Conservation (phyloP, 2,329 filamentous ascomycete species). For the Metarhizium guizhouense region DNA sequence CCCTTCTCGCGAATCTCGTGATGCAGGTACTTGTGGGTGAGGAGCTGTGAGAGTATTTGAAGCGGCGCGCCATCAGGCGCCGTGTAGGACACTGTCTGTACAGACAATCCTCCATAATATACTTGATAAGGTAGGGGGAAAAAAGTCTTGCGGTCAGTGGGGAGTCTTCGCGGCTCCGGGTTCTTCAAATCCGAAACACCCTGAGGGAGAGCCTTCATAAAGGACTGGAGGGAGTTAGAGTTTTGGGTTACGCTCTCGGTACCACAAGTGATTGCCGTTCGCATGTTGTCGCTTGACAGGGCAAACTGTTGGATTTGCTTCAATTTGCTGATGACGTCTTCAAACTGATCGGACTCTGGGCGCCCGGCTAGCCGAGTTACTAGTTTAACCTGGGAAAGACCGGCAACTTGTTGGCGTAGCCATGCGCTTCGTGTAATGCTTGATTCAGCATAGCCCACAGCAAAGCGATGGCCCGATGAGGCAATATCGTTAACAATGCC, state of each 20-base stretch:
- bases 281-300: constrained; percentile 59
- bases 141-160: constrained; percentile 62
- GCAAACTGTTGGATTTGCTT: constrained; percentile 77
- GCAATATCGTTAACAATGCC: constrained; percentile 89
- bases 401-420: constrained; percentile 75
- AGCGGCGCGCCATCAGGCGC: constrained; percentile 68
- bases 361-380: constrained; percentile 71
- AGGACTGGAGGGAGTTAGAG: constrained; percentile 58
- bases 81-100: constrained; percentile 78
- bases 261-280: constrained; percentile 80
- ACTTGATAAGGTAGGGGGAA: constrained; percentile 96
- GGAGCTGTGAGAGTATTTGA: constrained; percentile 79
- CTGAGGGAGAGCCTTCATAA: constrained; percentile 40
- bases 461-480: constrained; percentile 80
- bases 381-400: constrained; percentile 83
- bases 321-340: constrained; percentile 71
- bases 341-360: constrained; percentile 57
- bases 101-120: constrained; percentile 78
- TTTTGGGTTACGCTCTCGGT: constrained; percentile 62
- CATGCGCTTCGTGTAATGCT: constrained; percentile 64
- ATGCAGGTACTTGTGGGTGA: constrained; percentile 94
- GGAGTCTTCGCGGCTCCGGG: constrained; percentile 23
- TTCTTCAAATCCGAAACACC: constrained; percentile 30
- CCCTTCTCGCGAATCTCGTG: constrained; percentile 98
- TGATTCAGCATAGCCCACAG: constrained; percentile 74